A percentile compares a stretch with the other conserved stretches of the same genome.
Conservation (phyloP, 352 stramenopile genomes). For the Globisporangium emineosum region DNA sequence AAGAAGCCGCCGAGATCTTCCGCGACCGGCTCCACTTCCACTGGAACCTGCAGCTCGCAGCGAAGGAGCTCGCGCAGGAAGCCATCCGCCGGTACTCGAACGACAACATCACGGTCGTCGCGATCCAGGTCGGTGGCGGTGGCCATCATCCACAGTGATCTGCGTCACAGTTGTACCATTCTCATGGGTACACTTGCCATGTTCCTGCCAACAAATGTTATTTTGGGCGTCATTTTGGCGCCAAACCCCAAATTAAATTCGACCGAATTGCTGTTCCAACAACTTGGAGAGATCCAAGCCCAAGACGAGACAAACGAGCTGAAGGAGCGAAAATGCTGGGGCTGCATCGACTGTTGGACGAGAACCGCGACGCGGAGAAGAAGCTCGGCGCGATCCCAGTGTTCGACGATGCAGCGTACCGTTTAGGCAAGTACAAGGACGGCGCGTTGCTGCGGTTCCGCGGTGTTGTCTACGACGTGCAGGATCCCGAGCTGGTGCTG, state of each 20-base stretch:
- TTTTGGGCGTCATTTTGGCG: background rate
- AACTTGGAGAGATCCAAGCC: background rate
- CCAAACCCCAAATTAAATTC: conserved; percentile 6
- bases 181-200: background rate
- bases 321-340: conserved; percentile 14
- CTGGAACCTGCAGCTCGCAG: conserved; percentile 49
- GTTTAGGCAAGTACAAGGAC: conserved; percentile 44
- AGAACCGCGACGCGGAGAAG: conserved; percentile 12
- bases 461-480: conserved; percentile 67
- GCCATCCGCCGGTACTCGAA: conserved; percentile 70
- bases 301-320: background rate
- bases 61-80: conserved; percentile 71
- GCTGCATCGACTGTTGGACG: conserved; percentile 12
- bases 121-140: conserved; percentile 23
- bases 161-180: conserved; percentile 1
- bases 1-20: conserved; percentile 57
- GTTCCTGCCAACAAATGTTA: background rate
- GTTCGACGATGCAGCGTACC: conserved; percentile 49
- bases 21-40: conserved; percentile 48
- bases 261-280: background rate
- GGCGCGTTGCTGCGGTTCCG: conserved; percentile 59
- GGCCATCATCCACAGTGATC: background rate
- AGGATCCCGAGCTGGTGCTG: conserved; percentile 68
- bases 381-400: conserved; percentile 23
- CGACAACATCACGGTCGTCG: conserved; percentile 79